Conservation (phyloP, 495 filamentous ascomycete genomes). For the Aspergillus carlsbadensis region DNA sequence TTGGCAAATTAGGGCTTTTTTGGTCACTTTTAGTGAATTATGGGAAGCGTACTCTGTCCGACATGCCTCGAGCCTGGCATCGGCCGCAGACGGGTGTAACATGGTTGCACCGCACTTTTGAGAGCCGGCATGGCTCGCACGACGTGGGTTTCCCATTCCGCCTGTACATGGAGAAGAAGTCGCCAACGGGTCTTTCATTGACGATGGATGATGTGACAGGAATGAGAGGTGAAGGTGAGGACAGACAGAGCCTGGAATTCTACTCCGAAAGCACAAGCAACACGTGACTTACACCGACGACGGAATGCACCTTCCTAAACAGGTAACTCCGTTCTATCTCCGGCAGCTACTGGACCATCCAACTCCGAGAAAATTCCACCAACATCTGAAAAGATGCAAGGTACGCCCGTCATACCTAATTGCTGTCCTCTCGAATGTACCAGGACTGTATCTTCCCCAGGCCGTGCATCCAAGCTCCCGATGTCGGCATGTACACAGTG, state of each 20-base stretch:
- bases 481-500: too few species aligned
- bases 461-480: too few species aligned
- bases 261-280: neutral
- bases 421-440: too few species aligned
- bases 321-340: neutral
- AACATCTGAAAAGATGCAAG: too few species aligned
- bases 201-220: too few species aligned
- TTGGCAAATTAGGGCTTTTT: neutral
- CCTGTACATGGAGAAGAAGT: neutral
- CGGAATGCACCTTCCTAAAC: neutral
- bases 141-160: conserved; percentile 38
- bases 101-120: conserved; percentile 43
- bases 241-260: neutral
- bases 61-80: conserved; percentile 1
- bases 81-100: conserved; percentile 23
- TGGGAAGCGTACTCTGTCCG: neutral
- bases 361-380: too few species aligned
- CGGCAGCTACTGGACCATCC: too few species aligned
- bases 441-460: too few species aligned
- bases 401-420: too few species aligned
- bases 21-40: neutral
- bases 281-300: too few species aligned
- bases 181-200: too few species aligned
- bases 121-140: conserved; percentile 42
- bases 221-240: too few species aligned